phyloP scores from a whole-genome alignment of 2,329 filamentous ascomycete species.

The Colletotrichum sp. region DNA sequence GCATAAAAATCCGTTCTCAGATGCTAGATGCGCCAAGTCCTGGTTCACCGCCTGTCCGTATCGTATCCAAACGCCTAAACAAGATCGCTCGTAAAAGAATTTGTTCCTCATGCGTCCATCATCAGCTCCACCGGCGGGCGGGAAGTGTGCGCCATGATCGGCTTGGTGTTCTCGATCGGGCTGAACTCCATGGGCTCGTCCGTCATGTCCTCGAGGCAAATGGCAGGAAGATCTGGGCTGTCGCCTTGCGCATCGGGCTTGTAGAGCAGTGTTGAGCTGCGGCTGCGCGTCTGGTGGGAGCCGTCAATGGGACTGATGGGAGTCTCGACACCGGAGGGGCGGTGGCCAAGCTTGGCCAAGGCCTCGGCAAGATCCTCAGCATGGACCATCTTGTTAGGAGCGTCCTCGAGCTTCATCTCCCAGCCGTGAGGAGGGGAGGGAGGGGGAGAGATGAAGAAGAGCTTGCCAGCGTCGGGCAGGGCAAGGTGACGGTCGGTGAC shows the following conservation, averaged over 20 bases:
- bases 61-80: conserved; percentile 12
- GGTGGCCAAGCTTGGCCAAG: conserved; percentile 65
- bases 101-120: conserved; percentile 29
- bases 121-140: conserved; percentile 72
- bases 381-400: conserved; percentile 73
- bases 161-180: conserved; percentile 45
- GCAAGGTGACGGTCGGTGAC: conserved; percentile 62
- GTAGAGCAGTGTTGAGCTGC: conserved; percentile 71
- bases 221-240: conserved; percentile 65
- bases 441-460: conserved; percentile 76
- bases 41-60: background rate
- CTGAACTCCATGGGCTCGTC: conserved; percentile 54
- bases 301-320: conserved; percentile 48
- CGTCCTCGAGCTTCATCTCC: conserved; percentile 72
- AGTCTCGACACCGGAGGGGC: conserved; percentile 32
- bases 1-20: background rate
- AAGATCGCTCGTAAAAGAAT: conserved; percentile 13
- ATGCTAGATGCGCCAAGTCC: conserved; percentile 8
- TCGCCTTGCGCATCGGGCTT: conserved; percentile 58
- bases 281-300: conserved; percentile 51
- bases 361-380: conserved; percentile 73
- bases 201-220: conserved; percentile 72
- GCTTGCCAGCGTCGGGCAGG: conserved; percentile 72
- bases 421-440: conserved; percentile 72
- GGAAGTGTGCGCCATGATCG: conserved; percentile 64